These are phyloP conservation scores for Stygiomarasmius scandens DNA, from an alignment of 1,284 basidiomycete genomes.

Conservation along the genomic window DNA sequence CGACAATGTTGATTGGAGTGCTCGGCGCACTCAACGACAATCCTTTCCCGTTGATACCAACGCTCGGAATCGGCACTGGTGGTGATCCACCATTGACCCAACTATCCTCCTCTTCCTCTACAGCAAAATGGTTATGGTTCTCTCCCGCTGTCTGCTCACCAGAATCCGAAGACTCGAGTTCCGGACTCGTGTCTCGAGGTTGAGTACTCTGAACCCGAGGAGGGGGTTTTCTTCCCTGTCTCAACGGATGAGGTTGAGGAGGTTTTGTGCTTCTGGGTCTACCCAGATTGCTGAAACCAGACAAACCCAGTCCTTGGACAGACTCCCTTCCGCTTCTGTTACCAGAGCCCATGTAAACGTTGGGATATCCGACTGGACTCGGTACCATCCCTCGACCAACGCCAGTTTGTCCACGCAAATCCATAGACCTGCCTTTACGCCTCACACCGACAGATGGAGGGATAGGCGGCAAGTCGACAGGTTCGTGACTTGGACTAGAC, in stretches of 20 bases:
- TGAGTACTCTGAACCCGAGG: slow-evolving; percentile 80
- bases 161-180: slow-evolving; percentile 46
- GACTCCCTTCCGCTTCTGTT: background rate
- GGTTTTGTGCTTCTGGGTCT: background rate
- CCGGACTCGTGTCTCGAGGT: slow-evolving; percentile 76
- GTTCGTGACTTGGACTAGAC: slow-evolving; percentile 77
- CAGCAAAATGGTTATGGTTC: slow-evolving; percentile 40
- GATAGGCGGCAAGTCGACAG: slow-evolving; percentile 57
- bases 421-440: slow-evolving; percentile 28
- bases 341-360: background rate
- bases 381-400: slow-evolving; percentile 17
- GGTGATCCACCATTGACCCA: slow-evolving; percentile 35
- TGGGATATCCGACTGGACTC: background rate
- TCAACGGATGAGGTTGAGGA: background rate
- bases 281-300: background rate
- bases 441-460: slow-evolving; percentile 36
- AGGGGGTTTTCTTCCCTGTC: slow-evolving; percentile 51
- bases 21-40: no score
- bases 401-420: slow-evolving; percentile 21
- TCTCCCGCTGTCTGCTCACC: slow-evolving; percentile 63
- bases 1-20: background rate
- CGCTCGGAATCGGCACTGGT: slow-evolving; percentile 9
- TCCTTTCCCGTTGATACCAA: no score
- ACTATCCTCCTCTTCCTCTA: slow-evolving; percentile 38
- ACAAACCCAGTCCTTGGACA: background rate